Evolutionary conservation across 2,329 filamentous ascomycete genomes (phyloP).

Genomic region (Arthrobotrys sinensis): DNA sequence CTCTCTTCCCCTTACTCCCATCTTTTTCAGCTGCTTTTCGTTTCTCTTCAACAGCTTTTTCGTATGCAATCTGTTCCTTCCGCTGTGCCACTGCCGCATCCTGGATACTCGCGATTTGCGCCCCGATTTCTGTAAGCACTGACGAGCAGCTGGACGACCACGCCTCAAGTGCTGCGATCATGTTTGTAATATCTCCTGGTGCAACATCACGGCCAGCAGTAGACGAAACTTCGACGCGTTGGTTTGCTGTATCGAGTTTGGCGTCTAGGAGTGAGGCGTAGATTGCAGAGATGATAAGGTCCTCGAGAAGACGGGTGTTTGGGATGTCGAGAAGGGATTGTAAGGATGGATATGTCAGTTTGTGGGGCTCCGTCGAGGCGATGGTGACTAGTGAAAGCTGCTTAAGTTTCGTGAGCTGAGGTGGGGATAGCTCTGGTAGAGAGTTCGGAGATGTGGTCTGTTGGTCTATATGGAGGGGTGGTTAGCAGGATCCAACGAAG

Average conservation of each 20-base stretch:
- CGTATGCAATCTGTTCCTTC: slow-evolving; percentile 71
- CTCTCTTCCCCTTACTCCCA: slow-evolving; percentile 64
- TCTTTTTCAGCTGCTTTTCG: slow-evolving; percentile 63
- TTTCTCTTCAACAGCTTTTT: slow-evolving; percentile 71
- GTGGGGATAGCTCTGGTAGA: slow-evolving; percentile 80
- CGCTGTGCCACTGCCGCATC: slow-evolving; percentile 73
- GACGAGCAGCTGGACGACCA: slow-evolving; percentile 85
- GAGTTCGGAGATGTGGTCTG: slow-evolving; percentile 65
- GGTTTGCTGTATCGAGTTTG: slow-evolving; percentile 84
- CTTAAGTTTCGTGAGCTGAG: slow-evolving; percentile 86
- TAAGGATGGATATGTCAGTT: slow-evolving; percentile 82
- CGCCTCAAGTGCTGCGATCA: slow-evolving; percentile 78
- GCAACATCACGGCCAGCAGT: slow-evolving; percentile 88
- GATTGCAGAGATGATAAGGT: slow-evolving; percentile 86
- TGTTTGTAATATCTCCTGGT: slow-evolving; percentile 78
- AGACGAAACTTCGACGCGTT: slow-evolving; percentile 82
- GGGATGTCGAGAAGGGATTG: slow-evolving; percentile 77
- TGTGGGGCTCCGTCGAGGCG: slow-evolving; percentile 75
- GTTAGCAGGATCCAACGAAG: slow-evolving; percentile 61
- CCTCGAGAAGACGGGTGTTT: slow-evolving; percentile 81
- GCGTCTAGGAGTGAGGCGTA: slow-evolving; percentile 87
- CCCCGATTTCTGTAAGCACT: slow-evolving; percentile 82
- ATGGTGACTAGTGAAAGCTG: slow-evolving; percentile 90
- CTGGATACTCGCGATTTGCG: slow-evolving; percentile 79
- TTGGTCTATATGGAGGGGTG: slow-evolving; percentile 43